These are phyloP conservation scores for Graphium sp. DNA, from an alignment of 2,329 filamentous ascomycete genomes.

Conservation along the genomic window DNA sequence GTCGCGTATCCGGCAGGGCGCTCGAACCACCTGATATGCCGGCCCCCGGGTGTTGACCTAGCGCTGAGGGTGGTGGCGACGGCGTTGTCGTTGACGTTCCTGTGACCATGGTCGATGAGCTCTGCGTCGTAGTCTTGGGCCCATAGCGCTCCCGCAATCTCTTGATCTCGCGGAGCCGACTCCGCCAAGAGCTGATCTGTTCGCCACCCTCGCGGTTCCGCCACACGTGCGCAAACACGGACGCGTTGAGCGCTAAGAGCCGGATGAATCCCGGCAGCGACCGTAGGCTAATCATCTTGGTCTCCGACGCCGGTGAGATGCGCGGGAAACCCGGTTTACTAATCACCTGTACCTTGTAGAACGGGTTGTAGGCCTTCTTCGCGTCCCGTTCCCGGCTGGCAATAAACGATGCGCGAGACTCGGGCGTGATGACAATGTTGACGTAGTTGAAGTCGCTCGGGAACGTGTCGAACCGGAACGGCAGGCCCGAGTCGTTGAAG, in stretches of 20 bases:
- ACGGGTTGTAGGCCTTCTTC: conserved; percentile 24
- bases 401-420: conserved; percentile 61
- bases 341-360: conserved; percentile 82
- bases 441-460: conserved; percentile 93
- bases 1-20: conserved; percentile 19
- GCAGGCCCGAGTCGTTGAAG: conserved; percentile 88
- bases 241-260: conserved; percentile 79
- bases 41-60: conserved; percentile 8
- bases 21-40: conserved; percentile 8
- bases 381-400: conserved; percentile 16
- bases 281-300: conserved; percentile 73
- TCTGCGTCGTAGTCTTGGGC: conserved; percentile 20
- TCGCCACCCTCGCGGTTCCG: conserved; percentile 59
- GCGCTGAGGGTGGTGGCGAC: conserved; percentile 13
- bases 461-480: conserved; percentile 82
- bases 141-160: conserved; percentile 56
- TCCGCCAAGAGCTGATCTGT: conserved; percentile 79
- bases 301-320: conserved; percentile 75
- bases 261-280: conserved; percentile 76
- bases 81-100: conserved; percentile 8
- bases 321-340: conserved; percentile 80
- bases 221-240: conserved; percentile 89
- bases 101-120: conserved; percentile 13
- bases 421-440: conserved; percentile 87
- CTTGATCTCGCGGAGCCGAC: conserved; percentile 70